Percentiles rank a stretch among this genome's conserved stretches.
These are phyloP conservation scores for Beauveria brongniartii DNA, from an alignment of 2,329 filamentous ascomycete genomes.

Conservation along the genomic window DNA sequence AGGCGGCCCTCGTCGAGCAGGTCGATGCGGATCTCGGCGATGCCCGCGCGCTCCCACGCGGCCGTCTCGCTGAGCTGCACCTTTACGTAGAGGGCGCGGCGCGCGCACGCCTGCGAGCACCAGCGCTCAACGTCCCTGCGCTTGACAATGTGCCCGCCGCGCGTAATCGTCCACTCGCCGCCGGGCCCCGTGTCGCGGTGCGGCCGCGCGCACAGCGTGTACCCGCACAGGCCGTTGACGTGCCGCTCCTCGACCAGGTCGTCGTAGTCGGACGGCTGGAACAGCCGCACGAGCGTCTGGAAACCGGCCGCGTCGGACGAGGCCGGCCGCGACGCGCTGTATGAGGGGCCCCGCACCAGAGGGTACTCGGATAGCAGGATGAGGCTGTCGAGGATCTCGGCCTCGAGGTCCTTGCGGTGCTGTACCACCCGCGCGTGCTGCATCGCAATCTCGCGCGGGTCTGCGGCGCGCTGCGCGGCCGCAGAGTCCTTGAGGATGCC, in stretches of 20 bases:
- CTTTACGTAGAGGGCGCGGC: slow-evolving; percentile 74
- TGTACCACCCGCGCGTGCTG: slow-evolving; percentile 79
- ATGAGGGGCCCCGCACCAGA: slow-evolving; percentile 21
- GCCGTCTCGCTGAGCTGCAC: slow-evolving; percentile 82
- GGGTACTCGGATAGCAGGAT: slow-evolving; percentile 61
- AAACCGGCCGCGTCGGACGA: slow-evolving; percentile 57
- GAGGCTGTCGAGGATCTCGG: slow-evolving; percentile 62
- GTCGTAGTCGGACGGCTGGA: slow-evolving; percentile 85
- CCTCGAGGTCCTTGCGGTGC: slow-evolving; percentile 70
- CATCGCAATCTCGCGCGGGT: slow-evolving; percentile 58
- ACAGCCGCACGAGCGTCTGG: slow-evolving; percentile 57
- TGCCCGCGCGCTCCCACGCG: slow-evolving; percentile 69
- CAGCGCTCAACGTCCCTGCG: slow-evolving; percentile 71
- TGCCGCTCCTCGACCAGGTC: slow-evolving; percentile 84
- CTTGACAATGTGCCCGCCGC: slow-evolving; percentile 54
- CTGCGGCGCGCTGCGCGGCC: slow-evolving; percentile 21
- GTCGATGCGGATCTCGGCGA: slow-evolving; percentile 48
- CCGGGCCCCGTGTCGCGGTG: slow-evolving; percentile 47
- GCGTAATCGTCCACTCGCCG: slow-evolving; percentile 61
- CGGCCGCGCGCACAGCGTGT: slow-evolving; percentile 65
- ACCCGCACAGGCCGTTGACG: slow-evolving; percentile 74
- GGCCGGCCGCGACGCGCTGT: slow-evolving; percentile 41
- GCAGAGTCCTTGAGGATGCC: slow-evolving; percentile 52
- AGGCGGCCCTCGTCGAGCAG: slow-evolving; percentile 59
- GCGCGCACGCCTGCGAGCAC: slow-evolving; percentile 75